phyloP scores from a whole-genome alignment of 164 flowering plant species.

The Stephania yunnanensis region DNA sequence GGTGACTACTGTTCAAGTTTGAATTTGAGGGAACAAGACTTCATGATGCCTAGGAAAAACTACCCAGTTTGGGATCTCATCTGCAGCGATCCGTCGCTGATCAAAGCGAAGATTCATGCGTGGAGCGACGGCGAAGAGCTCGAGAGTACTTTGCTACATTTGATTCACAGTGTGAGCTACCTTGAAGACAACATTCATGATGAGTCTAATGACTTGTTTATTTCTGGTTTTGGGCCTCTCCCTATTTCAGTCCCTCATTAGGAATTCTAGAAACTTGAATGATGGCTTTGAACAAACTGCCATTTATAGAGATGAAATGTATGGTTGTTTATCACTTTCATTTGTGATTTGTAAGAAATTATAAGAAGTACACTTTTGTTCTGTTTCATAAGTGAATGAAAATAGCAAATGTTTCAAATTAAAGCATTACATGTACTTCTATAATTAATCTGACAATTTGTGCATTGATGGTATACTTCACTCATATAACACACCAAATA shows the following conservation, averaged over 20 bases:
- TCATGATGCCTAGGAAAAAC: conserved; percentile 77
- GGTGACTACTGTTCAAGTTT: conserved; percentile 76
- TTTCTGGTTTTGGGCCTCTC: conserved; percentile 19
- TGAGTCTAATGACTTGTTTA: neutral
- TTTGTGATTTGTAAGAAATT: neutral
- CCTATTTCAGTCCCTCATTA: conserved; percentile 19
- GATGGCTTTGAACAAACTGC: neutral
- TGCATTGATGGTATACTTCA: no score
- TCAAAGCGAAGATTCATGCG: conserved; percentile 61
- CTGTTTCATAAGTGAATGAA: no score
- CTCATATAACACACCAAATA: no score
- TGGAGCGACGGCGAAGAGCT: conserved; percentile 75
- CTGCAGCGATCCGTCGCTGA: conserved; percentile 22
- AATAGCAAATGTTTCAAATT: no score
- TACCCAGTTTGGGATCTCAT: conserved; percentile 58
- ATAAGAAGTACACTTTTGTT: no score
- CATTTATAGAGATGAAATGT: neutral
- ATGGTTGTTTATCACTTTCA: neutral
- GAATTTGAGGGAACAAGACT: conserved; percentile 50
- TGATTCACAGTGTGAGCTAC: conserved; percentile 25
- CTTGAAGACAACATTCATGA: neutral
- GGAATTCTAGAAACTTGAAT: neutral
- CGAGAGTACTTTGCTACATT: conserved; percentile 32
- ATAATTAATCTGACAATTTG: no score
- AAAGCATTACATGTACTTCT: no score